Conservation (phyloP, 129 eudicot genomes). For the Lactuca saligna region DNA sequence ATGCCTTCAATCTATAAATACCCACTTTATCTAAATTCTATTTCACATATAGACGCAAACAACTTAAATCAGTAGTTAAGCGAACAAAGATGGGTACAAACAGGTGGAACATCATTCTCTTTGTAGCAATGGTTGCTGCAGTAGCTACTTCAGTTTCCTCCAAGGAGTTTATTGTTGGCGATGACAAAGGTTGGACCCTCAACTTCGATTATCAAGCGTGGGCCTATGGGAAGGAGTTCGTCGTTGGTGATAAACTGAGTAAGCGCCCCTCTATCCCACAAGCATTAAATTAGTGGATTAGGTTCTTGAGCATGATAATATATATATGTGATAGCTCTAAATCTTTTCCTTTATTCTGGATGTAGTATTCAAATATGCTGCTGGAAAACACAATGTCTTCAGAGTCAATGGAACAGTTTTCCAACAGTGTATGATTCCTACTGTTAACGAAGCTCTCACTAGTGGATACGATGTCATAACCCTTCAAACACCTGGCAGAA, state of each 20-base stretch:
- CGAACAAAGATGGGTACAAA: constrained; percentile 13
- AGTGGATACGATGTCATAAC: constrained; percentile 36
- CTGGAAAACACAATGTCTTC: constrained; percentile 22
- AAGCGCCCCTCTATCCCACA: neutral
- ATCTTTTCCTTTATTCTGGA: neutral
- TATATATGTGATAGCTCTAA: neutral
- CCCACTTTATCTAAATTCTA: constrained; percentile 10
- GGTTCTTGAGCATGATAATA: neutral
- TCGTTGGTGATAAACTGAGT: constrained; percentile 38
- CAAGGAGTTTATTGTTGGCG: constrained; percentile 26
- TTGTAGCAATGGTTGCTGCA: constrained; percentile 4
- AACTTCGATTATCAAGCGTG: constrained; percentile 35
- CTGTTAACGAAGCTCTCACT: constrained; percentile 28
- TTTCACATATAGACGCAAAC: neutral
- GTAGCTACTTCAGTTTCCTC: constrained; percentile 19
- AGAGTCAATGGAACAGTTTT: constrained; percentile 25
- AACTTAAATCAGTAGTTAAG: neutral
- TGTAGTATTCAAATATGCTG: constrained; percentile 25
- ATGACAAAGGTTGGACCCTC: constrained; percentile 27
- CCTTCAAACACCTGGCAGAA: constrained; percentile 31
- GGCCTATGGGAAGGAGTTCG: constrained; percentile 38
- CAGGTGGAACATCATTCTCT: constrained; percentile 9
- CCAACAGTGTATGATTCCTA: constrained; percentile 28
- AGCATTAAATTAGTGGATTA: neutral
- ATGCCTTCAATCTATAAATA: constrained; percentile 10